Base-by-base conservation (phyloP, 2,329 filamentous ascomycete species). In the Fusarium paranaense region DNA sequence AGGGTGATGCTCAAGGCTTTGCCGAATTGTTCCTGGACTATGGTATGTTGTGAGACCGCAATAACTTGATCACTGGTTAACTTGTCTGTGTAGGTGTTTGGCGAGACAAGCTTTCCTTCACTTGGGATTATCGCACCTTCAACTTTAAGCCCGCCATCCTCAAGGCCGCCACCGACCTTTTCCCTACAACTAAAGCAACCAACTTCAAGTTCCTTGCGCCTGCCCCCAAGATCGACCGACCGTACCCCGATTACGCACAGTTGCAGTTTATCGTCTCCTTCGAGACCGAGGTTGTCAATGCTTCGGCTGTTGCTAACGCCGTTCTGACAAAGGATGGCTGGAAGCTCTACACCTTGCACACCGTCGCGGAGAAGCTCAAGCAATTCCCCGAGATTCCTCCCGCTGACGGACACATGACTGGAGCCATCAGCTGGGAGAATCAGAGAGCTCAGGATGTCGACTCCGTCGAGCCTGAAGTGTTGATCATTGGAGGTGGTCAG, bases 401-500 rank as follows among this genome's bases (percentile, higher is more conserved):
- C 5, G 47, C 70, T 40, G 81, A 82, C 56, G 81, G 81, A 30
- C 81, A 82, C 50, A 82, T 82, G 81, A 81, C 76, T 3, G 81
- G 80, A 22, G 54, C 74, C 10, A 75, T 75, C 30, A 80, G 78
- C 67, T 82, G 81, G 81, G 78, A 81, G 52, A 76, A 69, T 20
- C 79, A 82, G 64, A 76, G 80, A 56, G 67, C 73, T 13, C 32
- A 71, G 42, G 75, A 77, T 18, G 64, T 79, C 8, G 75, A 81
- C 47, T 71, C 71, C n/a, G 77, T 38, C 2, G 85, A 85, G 10
- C 90, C 90, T 0, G 83, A 85, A 2, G 89, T 91, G 3, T 74
- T 92, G 22, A 85, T 92, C 57, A 81, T 92, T 57, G 89, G 89
- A 16, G 74, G 73, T 9, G 74, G 83, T 80, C 54, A 61, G 22